These are phyloP conservation scores for Aureobasidium sp. DNA, from an alignment of 2,329 filamentous ascomycete species.

Conservation along the genomic window DNA sequence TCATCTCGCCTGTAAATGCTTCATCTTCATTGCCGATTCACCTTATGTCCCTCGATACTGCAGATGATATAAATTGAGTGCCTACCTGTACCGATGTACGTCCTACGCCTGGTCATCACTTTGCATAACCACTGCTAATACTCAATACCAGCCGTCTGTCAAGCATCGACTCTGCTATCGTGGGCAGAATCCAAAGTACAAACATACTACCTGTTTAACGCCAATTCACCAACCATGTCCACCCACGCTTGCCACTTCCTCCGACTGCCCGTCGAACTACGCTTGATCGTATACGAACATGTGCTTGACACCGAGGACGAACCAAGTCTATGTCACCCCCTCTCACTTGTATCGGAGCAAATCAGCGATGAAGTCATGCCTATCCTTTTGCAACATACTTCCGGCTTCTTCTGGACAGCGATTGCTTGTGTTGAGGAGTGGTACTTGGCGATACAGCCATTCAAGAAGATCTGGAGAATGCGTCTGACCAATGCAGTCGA, in stretches of 20 bases:
- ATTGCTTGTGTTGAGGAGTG: neutral
- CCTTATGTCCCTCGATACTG: neutral
- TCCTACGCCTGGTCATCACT: neutral
- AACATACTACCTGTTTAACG: neutral
- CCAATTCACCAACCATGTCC: neutral
- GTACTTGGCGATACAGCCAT: neutral
- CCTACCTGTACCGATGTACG: neutral
- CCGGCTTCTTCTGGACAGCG: neutral
- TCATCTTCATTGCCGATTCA: neutral
- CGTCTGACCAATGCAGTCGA: neutral
- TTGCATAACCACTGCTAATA: neutral
- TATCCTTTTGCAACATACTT: neutral
- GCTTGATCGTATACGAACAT: neutral
- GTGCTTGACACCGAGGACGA: neutral
- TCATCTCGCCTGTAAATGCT: neutral
- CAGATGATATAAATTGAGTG: neutral
- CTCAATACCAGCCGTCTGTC: neutral
- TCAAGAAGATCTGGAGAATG: neutral
- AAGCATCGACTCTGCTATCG: neutral
- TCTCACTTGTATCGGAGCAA: neutral
- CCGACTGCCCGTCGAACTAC: neutral
- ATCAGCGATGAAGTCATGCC: neutral
- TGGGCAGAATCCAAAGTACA: neutral
- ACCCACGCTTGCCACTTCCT: neutral
- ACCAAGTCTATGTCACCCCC: neutral